Evolutionary conservation across 2,329 filamentous ascomycete species (phyloP).

Genomic region (Clonostachys chloroleuca): DNA sequence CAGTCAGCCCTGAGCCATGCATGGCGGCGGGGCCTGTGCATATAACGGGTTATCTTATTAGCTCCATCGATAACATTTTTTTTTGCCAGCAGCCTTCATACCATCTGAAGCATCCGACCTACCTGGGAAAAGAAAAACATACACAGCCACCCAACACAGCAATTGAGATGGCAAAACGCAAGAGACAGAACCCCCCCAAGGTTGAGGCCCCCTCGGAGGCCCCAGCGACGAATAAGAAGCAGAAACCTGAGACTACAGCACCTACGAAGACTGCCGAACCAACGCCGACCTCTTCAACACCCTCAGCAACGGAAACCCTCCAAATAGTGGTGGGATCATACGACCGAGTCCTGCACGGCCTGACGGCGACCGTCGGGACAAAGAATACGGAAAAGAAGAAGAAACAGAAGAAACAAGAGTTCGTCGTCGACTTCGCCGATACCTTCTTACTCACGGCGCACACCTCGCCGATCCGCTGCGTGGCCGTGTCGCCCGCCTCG

Average conservation of each 20-base stretch:
- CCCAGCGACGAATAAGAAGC: constrained; percentile 20
- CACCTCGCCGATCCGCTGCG: constrained; percentile 80
- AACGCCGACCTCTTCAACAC: neutral
- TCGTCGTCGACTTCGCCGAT: constrained; percentile 69
- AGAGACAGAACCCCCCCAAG: constrained; percentile 30
- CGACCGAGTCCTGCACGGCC: constrained; percentile 85
- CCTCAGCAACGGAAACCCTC: constrained; percentile 47
- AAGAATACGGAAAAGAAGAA: constrained; percentile 15
- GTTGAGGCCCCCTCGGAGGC: constrained; percentile 15
- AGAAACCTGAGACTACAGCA: constrained; percentile 11
- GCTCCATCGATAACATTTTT: constrained; percentile 2
- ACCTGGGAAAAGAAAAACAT: too few relatives aligned
- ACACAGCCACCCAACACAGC: neutral
- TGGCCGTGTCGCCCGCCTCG: constrained; percentile 78
- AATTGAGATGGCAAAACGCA: constrained; percentile 41
- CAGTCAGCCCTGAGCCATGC: too few relatives aligned
- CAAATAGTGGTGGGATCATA: constrained; percentile 94
- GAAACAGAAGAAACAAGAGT: constrained; percentile 9
- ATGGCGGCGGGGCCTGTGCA: neutral
- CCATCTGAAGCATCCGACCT: too few relatives aligned
- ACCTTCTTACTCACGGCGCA: constrained; percentile 96
- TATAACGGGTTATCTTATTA: constrained; percentile 25
- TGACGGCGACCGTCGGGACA: constrained; percentile 64
- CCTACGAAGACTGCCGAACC: constrained; percentile 3
- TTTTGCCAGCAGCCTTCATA: neutral